phyloP scores from a whole-genome alignment of 2,329 filamentous ascomycete genomes.

The Exophiala aquamarina region DNA sequence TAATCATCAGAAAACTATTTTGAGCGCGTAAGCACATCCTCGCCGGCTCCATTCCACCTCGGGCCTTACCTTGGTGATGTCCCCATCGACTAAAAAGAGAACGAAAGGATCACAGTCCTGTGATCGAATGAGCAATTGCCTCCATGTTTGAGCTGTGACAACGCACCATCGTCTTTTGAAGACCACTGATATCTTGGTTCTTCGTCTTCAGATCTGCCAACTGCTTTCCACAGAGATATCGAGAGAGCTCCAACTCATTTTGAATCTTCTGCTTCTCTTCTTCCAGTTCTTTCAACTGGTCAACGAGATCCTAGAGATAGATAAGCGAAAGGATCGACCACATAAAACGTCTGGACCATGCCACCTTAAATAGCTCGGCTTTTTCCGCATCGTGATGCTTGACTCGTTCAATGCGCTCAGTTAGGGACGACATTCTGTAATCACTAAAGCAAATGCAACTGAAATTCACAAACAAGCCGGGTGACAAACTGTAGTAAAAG shows the following conservation, averaged over 20 bases:
- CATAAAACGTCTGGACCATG: too few relatives aligned
- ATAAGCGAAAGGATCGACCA: not conserved
- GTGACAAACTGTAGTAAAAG: too few relatives aligned
- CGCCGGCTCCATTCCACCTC: too few relatives aligned
- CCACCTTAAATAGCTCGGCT: constrained; percentile 5
- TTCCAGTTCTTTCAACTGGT: not conserved
- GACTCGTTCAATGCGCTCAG: too few relatives aligned
- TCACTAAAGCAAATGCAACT: too few relatives aligned
- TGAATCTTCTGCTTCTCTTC: constrained; percentile 7
- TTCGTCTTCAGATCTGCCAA: constrained; percentile 4
- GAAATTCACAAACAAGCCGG: too few relatives aligned
- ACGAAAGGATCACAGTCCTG: not conserved
- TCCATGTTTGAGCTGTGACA: not conserved
- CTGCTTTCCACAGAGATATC: constrained; percentile 8
- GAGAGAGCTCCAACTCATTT: constrained; percentile 4
- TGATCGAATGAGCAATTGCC: not conserved
- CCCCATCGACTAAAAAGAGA: constrained; percentile 31
- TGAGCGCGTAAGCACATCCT: constrained; percentile 20
- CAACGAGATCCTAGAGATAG: constrained; percentile 1
- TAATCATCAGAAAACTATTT: constrained; percentile 25
- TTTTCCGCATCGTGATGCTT: constrained; percentile 8
- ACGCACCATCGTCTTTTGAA: constrained; percentile 7
- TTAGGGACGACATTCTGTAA: too few relatives aligned
- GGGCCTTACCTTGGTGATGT: constrained; percentile 33
- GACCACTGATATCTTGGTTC: not conserved